Evolutionary conservation across 2,329 filamentous ascomycete genomes (phyloP), one percentile per base, ranked within the genome.

Genomic region (Periconia sp.): DNA sequence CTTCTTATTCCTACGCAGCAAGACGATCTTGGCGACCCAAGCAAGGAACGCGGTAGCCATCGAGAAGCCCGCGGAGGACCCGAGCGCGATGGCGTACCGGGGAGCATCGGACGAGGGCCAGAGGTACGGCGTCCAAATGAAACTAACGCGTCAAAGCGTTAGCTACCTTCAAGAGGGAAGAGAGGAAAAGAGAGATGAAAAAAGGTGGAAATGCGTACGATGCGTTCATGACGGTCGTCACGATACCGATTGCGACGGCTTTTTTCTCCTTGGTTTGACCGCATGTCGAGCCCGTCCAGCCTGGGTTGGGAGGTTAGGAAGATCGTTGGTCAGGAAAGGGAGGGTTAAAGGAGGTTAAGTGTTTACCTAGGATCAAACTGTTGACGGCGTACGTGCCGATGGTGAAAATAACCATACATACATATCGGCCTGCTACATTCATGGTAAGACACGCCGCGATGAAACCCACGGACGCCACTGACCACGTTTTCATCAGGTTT

Each of bases 231-330:
- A 76, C 61, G 0, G 76, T 74, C 35, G 78, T 79, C 5, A 77
- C 76, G 35, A 79, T 76, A 8, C 74, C 72, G 27, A 78, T 73
- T 17, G 74, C 66, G 8, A 76, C 76, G 31, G 77, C 76, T 55
- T 76, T 76, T 67, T 79, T 80, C 59, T 78, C 76, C 37, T 73
- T 71, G 0, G 77, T 77, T 53, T 78, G 75, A n/a, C 73, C 75
- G 35, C 76, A 70, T 0, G 75, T 76, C 2, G 72, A 72, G 18
- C 74, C 74, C 14, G 74, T 75, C 77, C 76, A 79, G n/a, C 74
- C 73, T 15, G 23, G 23, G 23, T 27, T 27, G 23, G 3, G 23
- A 27, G 3, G 8, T 27, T 27, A 8, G 23, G 8, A 8, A 27
- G 3, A 8, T 27, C 5, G 23, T 27, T 27, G 23, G 23, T n/a